Evolutionary conservation across 2,329 filamentous ascomycete species (phyloP).

Genomic region (Cladosporium sp.): DNA sequence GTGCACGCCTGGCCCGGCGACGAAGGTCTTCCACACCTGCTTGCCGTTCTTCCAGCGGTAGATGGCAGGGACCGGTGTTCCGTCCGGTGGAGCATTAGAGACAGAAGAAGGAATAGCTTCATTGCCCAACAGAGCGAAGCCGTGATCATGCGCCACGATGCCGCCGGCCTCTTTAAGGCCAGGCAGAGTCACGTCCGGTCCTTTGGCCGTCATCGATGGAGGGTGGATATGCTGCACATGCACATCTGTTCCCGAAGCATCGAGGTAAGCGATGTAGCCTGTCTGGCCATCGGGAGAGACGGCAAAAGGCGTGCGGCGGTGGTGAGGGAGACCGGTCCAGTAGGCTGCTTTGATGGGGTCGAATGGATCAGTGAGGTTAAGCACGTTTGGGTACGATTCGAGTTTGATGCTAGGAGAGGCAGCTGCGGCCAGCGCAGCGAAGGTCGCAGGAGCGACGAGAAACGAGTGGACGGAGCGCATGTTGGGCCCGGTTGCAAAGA

Average conservation of each 20-base stretch:
- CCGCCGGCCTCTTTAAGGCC: slow-evolving; percentile 57
- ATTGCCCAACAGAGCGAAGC: slow-evolving; percentile 60
- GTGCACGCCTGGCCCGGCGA: slow-evolving; percentile 55
- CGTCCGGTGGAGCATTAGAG: slow-evolving; percentile 44
- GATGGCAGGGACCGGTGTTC: slow-evolving; percentile 53
- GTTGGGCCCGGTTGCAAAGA: not conserved
- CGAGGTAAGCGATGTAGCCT: slow-evolving; percentile 59
- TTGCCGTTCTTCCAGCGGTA: slow-evolving; percentile 55
- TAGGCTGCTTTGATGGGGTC: slow-evolving; percentile 57
- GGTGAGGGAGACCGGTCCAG: slow-evolving; percentile 59
- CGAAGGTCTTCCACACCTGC: slow-evolving; percentile 56
- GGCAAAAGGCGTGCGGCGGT: slow-evolving; percentile 60
- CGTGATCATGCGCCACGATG: slow-evolving; percentile 59
- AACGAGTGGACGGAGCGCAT: slow-evolving; percentile 17
- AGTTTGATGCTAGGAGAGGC: slow-evolving; percentile 40
- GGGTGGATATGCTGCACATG: slow-evolving; percentile 56
- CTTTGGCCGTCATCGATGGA: slow-evolving; percentile 51
- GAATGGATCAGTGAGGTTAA: slow-evolving; percentile 50
- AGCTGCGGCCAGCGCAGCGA: slow-evolving; percentile 31
- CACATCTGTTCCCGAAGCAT: slow-evolving; percentile 52
- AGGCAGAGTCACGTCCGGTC: slow-evolving; percentile 49
- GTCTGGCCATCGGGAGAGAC: slow-evolving; percentile 57
- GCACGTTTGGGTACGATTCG: slow-evolving; percentile 38
- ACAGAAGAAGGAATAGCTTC: slow-evolving; percentile 51
- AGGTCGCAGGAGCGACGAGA: slow-evolving; percentile 16